Conservation (phyloP, 768 basidiomycete genomes). For the Rhodotorula sphaerocarpa region DNA sequence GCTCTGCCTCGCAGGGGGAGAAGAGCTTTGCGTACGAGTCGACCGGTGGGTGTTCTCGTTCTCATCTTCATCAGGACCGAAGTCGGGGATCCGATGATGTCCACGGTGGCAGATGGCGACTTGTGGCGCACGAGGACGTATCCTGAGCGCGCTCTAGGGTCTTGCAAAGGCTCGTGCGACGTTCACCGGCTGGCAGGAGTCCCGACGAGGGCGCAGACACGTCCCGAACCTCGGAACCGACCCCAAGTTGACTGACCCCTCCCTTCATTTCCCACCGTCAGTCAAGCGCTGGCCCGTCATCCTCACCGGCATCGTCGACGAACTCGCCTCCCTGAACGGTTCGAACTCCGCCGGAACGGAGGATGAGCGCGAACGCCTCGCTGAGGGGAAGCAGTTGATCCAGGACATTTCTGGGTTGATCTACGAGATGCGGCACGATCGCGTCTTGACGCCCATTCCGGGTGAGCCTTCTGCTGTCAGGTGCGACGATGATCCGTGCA, state of each 20-base stretch:
- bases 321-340: conserved; percentile 63
- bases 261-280: not conserved
- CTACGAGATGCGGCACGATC: conserved; percentile 78
- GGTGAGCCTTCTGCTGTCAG: too few relatives aligned
- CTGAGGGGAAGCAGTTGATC: conserved; percentile 74
- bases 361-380: conserved; percentile 47
- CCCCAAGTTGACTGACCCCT: not conserved
- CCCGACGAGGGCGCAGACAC: too few relatives aligned
- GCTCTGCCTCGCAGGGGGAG: conserved; percentile 13
- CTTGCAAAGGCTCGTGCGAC: too few relatives aligned
- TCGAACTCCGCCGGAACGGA: conserved; percentile 39
- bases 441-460: conserved; percentile 39
- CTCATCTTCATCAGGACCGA: not conserved
- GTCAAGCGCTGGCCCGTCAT: conserved; percentile 61
- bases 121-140: too few relatives aligned
- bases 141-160: too few relatives aligned
- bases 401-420: conserved; percentile 66
- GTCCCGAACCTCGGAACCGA: too few relatives aligned
- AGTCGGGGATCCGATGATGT: too few relatives aligned
- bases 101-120: too few relatives aligned
- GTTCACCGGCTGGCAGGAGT: too few relatives aligned
- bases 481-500: too few relatives aligned
- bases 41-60: conserved; percentile 46
- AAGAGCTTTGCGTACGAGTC: conserved; percentile 54
- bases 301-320: conserved; percentile 69